Conservation (phyloP, 306 rosid species). For the Psophocarpus tetragonolobus region DNA sequence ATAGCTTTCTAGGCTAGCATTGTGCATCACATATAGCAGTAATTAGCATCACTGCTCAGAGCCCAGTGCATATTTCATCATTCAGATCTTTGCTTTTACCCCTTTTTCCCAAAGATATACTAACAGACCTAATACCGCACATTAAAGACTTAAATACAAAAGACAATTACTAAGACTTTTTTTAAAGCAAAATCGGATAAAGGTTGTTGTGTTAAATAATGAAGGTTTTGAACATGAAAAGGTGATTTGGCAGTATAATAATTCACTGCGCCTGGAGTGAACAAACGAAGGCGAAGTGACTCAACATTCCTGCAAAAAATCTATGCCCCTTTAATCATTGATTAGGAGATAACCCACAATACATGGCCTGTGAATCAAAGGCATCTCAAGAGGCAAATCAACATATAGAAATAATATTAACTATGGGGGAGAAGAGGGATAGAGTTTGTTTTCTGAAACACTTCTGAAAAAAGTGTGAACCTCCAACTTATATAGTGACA, state of each 20-base stretch:
- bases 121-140: background rate
- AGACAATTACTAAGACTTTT: fast-evolving
- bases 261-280: slow-evolving; percentile 75
- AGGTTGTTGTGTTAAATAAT: no score
- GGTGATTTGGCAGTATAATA: slow-evolving; percentile 57
- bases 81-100: background rate
- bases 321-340: slow-evolving; percentile 46
- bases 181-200: no score
- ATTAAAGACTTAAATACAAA: background rate
- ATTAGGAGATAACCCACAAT: slow-evolving; percentile 22
- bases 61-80: slow-evolving; percentile 90
- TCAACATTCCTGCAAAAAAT: slow-evolving; percentile 74
- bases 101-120: background rate
- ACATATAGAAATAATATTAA: no score
- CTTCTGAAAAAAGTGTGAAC: fast-evolving
- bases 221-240: no score
- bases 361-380: slow-evolving; percentile 37
- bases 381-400: slow-evolving; percentile 50
- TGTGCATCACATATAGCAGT: slow-evolving; percentile 64
- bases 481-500: slow-evolving; percentile 26
- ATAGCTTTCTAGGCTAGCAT: slow-evolving; percentile 94
- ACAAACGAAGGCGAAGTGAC: slow-evolving; percentile 69
- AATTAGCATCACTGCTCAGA: slow-evolving; percentile 58
- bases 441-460: background rate
- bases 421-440: no score